Base-by-base conservation (phyloP, 805 yeast species). In the Suhomyces sp. region DNA sequence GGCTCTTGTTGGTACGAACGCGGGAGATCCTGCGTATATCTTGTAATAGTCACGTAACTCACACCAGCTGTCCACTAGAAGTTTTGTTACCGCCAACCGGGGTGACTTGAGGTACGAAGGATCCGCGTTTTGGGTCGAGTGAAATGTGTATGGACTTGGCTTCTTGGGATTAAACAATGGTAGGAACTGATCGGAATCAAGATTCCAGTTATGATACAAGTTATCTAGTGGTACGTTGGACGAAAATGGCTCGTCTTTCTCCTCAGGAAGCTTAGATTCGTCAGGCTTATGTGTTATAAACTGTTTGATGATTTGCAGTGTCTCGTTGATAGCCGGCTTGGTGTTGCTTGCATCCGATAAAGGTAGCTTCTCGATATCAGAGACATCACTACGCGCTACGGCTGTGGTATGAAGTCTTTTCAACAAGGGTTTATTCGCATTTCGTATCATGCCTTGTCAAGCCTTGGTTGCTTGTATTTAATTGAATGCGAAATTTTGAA, bases 41-140 rank as follows among this genome's bases (percentile, higher is more conserved):
- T 76, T 73, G 61, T 82, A 87, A 53, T 78, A 74, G 17, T 70
- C 74, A 40, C 82, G 68, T 44, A 87, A 66, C 64, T 87, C 93
- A 70, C 94, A 87, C 88, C 90, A 87, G 13, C 76, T 66, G 29
- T 78, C 73, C 0, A 86, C 80, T 9, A 85, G 65, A 7, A 87
- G 62, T 50, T 75, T 78, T 0, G 92, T 85, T 3, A 86, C 90
- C 1, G 84, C 78, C 13, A 84, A 62, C 40, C 87, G 60, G 19
- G 75, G 75, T 13, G 48, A 45, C 1, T 35, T 24, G 0, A 62
- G 35, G 43, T 63, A 64, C 12, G 73, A 66, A 1, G 21, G 13
- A 29, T 66, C 64, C 2, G 54, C 47, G 53, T 71, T 71, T 22
- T 52, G 21, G 1, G 55, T 56, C 1, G 71, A 64, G 44, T 62